Evolutionary conservation across 1,284 basidiomycete species (phyloP).

Genomic region (Tetrapyrgos nigripes): DNA sequence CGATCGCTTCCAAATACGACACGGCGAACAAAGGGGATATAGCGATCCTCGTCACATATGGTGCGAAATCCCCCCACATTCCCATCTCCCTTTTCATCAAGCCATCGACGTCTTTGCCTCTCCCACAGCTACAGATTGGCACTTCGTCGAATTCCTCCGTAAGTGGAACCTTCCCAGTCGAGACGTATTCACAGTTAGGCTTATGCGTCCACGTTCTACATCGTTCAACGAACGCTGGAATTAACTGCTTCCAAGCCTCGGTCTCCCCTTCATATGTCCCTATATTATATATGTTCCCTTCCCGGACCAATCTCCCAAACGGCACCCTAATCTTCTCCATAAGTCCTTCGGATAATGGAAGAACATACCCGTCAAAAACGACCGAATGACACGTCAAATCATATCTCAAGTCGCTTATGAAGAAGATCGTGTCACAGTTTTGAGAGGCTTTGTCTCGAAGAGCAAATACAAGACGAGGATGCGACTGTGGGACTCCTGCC

Average conservation of each 20-base stretch:
- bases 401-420: conserved; percentile 31
- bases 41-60: conserved; percentile 39
- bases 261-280: conserved; percentile 30
- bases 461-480: conserved; percentile 21
- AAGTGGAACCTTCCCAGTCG: conserved; percentile 30
- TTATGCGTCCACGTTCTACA: conserved; percentile 44
- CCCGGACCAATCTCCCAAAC: conserved; percentile 15
- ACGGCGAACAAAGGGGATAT: conserved; percentile 43
- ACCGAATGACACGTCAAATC: conserved; percentile 38
- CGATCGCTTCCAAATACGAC: conserved; percentile 40
- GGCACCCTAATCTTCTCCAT: conserved; percentile 13
- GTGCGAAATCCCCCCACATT: conserved; percentile 35
- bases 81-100: conserved; percentile 30
- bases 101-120: conserved; percentile 37
- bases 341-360: conserved; percentile 28
- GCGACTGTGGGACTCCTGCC: too few species aligned
- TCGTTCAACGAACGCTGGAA: conserved; percentile 44
- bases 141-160: conserved; percentile 27
- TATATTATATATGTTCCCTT: conserved; percentile 16
- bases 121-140: conserved; percentile 44
- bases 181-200: conserved; percentile 37
- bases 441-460: conserved; percentile 22
- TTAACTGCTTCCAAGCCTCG: conserved; percentile 38
- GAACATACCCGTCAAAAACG: conserved; percentile 38
- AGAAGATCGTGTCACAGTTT: conserved; percentile 32